Evolutionary conservation across 2,329 filamentous ascomycete genomes (phyloP).

Genomic region (Fusarium humuli): DNA sequence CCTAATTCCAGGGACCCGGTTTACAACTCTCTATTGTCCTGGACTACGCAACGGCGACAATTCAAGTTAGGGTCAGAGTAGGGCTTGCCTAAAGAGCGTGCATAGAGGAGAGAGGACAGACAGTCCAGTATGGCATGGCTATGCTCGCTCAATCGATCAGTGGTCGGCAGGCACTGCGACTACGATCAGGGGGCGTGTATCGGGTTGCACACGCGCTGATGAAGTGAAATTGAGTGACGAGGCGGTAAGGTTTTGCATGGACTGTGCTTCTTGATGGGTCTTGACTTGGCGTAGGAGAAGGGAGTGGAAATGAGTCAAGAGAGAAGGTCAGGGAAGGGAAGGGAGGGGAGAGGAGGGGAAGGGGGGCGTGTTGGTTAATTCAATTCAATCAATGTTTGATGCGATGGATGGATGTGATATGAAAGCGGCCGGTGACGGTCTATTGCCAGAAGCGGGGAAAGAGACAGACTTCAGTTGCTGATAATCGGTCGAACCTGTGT

Average conservation of each 20-base stretch:
- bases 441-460: not conserved
- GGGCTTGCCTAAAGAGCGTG: constrained; percentile 15
- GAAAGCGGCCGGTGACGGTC: not conserved
- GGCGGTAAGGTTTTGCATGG: constrained; percentile 36
- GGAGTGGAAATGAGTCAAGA: constrained; percentile 29
- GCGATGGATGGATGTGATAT: not conserved
- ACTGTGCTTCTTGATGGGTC: constrained; percentile 15
- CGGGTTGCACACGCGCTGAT: not conserved
- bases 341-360: constrained; percentile 1
- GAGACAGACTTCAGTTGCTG: not conserved
- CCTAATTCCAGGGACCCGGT: constrained; percentile 35
- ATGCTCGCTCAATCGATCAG: not conserved
- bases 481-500: not conserved
- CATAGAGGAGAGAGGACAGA: constrained; percentile 2
- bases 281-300: constrained; percentile 11
- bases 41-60: not conserved
- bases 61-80: constrained; percentile 29
- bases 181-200: constrained; percentile 3
- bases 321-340: not conserved
- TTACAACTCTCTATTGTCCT: constrained; percentile 3
- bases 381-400: not conserved
- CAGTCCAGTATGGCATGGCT: not conserved
- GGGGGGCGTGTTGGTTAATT: constrained; percentile 14
- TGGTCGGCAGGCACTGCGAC: not conserved
- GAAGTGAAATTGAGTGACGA: constrained; percentile 25